Base-by-base conservation (phyloP, 176 grass and related monocot genomes). In the Puccinellia tenuiflora region DNA sequence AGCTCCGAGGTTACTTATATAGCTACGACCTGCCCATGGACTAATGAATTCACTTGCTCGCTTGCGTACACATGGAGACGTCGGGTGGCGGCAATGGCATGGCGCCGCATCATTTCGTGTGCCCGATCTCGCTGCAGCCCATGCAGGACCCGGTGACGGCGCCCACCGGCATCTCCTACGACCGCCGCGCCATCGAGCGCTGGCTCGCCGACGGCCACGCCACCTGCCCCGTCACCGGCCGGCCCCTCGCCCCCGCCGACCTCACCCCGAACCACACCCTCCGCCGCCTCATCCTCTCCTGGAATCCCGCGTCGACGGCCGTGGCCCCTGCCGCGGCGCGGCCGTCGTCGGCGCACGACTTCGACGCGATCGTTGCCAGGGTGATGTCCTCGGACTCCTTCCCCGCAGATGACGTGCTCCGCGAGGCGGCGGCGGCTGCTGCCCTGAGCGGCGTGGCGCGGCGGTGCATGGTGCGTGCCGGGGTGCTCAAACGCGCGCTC, bases 211-310 rank as follows among this genome's bases (percentile, higher is more conserved):
- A 57, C 46, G 91, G 81, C 53, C 83, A 86, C 61, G 26, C 68
- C 43, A 86, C 79, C 13, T 93, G 91, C 91, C 91, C 88, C 5
- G 85, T 88, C 79, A 86, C 88, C 30, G 89, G 86, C 45, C 88
- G 83, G 9, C 83, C 76, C 9, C 65, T 93, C 72, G 15, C 79
- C 5, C 24, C 77, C 73, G 34, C 73, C 31, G 75, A 83, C 68
- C 74, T 93, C 88, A 93, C 91, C 5, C 88, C 88, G 6, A 90
- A 93, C 86, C 91, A 88, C 88, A 90, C 85, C 28, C 91, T 93
- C 69, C 85, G 86, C 6, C 80, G 88, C 50, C 88, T 90, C 14
- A 90, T 90, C 83, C 78, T 83, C 24, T 81, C 83, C 7, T 88
- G 85, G 82, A 24, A 37, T 13, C 17, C 55, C 5, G 17, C 51